Evolutionary conservation across 2,329 filamentous ascomycete species (phyloP), one percentile per base, ranked within the genome.

Genomic region (Exophiala viscosa): DNA sequence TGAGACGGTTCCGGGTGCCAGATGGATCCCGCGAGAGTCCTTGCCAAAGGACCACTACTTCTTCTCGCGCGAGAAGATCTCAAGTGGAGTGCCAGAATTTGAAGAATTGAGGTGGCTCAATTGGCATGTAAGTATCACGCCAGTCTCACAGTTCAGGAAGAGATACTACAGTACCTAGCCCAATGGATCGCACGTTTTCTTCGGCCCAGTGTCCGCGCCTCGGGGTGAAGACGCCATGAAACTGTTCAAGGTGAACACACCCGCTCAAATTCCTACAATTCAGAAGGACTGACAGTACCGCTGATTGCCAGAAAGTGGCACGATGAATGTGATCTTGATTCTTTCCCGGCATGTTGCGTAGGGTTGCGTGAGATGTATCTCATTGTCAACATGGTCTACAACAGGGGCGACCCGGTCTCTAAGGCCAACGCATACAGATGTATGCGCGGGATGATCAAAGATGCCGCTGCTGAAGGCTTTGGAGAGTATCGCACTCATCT

Each of bases 401-500:
- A 51, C 17, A 35, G 33, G 5, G 48, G 32, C 8, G 48, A 40
- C 36, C 36, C 48, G 11, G 48, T 40, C 32, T 42, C 44, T 28
- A 14, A 35, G 10, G 7, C n/a, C 10, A 13, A 8, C 20, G 20
- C 23, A 6, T 54, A 55, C 42, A 61, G 60, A 3, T 40, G 36
- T 18, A 62, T 67, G n/a, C 49, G 58, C 15, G 60, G 62, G 14
- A 61, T 67, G 55, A 64, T 67, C 36, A 62, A 66, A 17, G 70
- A 71, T 34, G 64, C 64, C 18, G 71, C 70, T 1, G 62, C 63
- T 9, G 56, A 69, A 23, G 74, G 74, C 3, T 74, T 69, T 62
- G 72, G 72, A 20, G 72, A 76, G 58, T 75, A 76, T 51, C 60
- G 73, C 32, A 76, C 74, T 2, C 74, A 76, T 64, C 54, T 76